Percentiles rank a stretch among this genome's conserved stretches.
Conservation (phyloP, 2,329 filamentous ascomycete species). For the Penicillium glabrum region DNA sequence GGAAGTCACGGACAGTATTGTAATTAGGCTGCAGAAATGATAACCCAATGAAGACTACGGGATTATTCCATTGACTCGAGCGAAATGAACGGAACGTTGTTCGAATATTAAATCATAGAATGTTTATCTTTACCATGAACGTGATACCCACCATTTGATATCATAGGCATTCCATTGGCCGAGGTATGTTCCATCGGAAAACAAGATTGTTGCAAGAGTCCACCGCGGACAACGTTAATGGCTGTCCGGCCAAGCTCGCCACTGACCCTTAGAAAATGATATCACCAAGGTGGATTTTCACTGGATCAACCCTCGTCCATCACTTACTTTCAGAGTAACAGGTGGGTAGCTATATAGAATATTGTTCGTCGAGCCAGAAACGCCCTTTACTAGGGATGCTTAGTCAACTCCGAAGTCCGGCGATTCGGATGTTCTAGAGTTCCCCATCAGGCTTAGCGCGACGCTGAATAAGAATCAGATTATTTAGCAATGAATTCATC, state of each 20-base stretch:
- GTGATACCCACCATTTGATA: slow-evolving; percentile 20
- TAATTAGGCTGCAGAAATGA: neutral
- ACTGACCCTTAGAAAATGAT: slow-evolving; percentile 11
- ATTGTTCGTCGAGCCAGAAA: neutral
- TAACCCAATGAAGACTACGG: neutral
- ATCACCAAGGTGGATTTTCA: slow-evolving; percentile 8
- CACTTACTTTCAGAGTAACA: neutral
- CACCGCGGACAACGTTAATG: slow-evolving; percentile 20
- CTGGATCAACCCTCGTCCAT: neutral
- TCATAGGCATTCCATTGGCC: slow-evolving; percentile 20
- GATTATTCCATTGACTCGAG: neutral
- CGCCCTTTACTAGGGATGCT: slow-evolving; percentile 1
- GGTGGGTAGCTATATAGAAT: neutral
- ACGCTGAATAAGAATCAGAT: slow-evolving; percentile 25
- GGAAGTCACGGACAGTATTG: neutral
- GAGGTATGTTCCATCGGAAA: slow-evolving; percentile 13
- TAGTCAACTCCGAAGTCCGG: slow-evolving; percentile 26
- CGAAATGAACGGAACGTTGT: neutral
- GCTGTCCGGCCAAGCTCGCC: slow-evolving; percentile 9
- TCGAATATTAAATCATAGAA: neutral
- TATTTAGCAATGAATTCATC: slow-evolving; percentile 30
- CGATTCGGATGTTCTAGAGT: slow-evolving; percentile 14
- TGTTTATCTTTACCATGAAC: neutral
- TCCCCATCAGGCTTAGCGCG: slow-evolving; percentile 18
- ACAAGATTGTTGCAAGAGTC: slow-evolving; percentile 14